These are phyloP conservation scores for Phytophthora multivora DNA, from an alignment of 352 stramenopile genomes.

Conservation along the genomic window DNA sequence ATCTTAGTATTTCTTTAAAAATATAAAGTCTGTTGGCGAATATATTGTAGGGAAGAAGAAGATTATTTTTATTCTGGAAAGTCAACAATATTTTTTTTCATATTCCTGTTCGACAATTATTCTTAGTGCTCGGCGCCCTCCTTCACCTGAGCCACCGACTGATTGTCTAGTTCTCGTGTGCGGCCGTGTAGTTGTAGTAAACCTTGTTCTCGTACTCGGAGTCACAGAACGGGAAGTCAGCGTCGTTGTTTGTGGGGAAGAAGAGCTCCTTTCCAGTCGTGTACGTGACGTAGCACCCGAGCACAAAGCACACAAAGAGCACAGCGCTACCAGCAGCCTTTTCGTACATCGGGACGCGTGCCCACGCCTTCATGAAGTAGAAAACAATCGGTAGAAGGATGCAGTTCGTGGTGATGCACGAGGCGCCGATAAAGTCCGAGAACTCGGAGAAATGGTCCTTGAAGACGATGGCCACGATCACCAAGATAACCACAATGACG, in stretches of 20 bases:
- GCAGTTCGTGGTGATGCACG: constrained; percentile 55
- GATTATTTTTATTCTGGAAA: too few relatives aligned
- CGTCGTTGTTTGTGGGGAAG: constrained; percentile 29
- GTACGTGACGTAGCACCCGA: constrained; percentile 42
- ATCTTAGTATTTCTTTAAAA: too few relatives aligned
- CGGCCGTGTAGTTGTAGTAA: constrained; percentile 58
- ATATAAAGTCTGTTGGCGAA: too few relatives aligned
- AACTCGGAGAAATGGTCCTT: constrained; percentile 68
- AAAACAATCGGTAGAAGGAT: constrained; percentile 66
- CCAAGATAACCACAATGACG: constrained; percentile 39
- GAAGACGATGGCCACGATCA: constrained; percentile 43
- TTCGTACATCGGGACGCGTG: constrained; percentile 34
- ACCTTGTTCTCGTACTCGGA: constrained; percentile 47
- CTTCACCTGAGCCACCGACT: too few relatives aligned
- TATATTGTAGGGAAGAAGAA: too few relatives aligned
- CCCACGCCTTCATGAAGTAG: constrained; percentile 67
- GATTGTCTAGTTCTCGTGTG: constrained; percentile 3
- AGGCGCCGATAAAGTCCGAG: constrained; percentile 62
- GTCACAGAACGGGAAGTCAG: constrained; percentile 57
- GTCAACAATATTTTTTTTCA: too few relatives aligned
- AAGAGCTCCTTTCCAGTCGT: constrained; percentile 53
- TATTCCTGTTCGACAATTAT: too few relatives aligned
- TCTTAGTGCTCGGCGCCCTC: too few relatives aligned
- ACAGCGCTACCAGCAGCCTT: constrained; percentile 26
- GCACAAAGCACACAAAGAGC: constrained; percentile 29